Evolutionary conservation across 495 filamentous ascomycete species (phyloP), one percentile per base, ranked within the genome.

Genomic region (Aspergillus sclerotiicarbonarius): DNA sequence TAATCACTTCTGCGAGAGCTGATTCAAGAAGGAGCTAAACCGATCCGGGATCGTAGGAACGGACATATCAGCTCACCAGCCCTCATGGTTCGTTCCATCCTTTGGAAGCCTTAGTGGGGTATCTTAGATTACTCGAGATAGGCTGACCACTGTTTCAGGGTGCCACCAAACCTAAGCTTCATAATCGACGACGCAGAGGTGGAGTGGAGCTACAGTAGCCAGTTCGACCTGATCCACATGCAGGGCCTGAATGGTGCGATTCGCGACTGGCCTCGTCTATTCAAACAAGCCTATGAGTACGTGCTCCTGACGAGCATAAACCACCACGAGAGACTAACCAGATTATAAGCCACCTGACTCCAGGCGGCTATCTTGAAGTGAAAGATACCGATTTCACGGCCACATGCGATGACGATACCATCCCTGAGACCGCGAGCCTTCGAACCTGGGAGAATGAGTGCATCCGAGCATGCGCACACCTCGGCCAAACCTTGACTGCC

Each of bases 11-110:
- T 19, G 19, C 16, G 29, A 19, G 9, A 21, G 6, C 29, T 15
- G 7, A 21, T 15, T 30, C 25, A 15, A 9, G 32, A 51, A 41
- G 8, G 33, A 10, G 33, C 44, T 53, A 53, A 51, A 18, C n/a
- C n/a, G 12, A 20, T 15, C 0, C 7, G 32, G 61, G 8, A 35
- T 35, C 13, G 9, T 35, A 54, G 75, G 75, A 13, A 76, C 67
- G 53, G 82, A 84, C 57, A 69, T 82, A 18, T 80, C 76, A 50
- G 74, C 78, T 12, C 82, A 81, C 57, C 79, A 82, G 56, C 76
- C 76, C 20, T 58, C 59, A 50, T 79, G 67, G 57, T 76, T 67
- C 32, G 78, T 77, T 59, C 65, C 45, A 66, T 71, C 13, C 76
- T 74, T 50, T 57, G 29, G 10, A 32, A 51, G 15, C 25, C 25